Percentiles rank a stretch among this genome's conserved stretches.
Conservation (phyloP, 2,329 filamentous ascomycete species). For the Helotiales sp. region DNA sequence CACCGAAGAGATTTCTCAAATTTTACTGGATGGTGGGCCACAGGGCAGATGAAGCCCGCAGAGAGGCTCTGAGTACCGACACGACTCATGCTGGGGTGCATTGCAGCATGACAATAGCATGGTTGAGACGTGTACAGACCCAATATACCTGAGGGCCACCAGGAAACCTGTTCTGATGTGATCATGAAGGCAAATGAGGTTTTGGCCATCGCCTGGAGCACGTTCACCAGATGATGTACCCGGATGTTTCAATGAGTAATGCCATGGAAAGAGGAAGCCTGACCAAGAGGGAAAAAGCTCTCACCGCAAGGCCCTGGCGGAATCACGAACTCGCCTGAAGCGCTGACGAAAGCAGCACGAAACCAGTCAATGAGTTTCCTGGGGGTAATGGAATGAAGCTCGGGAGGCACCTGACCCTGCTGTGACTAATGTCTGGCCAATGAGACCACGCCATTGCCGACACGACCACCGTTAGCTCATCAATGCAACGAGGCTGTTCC, state of each 20-base stretch:
- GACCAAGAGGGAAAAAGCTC: slow-evolving; percentile 4
- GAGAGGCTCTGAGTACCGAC: neutral
- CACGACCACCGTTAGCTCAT: neutral
- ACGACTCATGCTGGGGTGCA: neutral
- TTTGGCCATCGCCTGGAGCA: slow-evolving; percentile 21
- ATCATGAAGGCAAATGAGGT: slow-evolving; percentile 19
- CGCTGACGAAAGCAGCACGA: slow-evolving; percentile 16
- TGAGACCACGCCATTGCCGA: neutral
- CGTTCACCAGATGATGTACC: slow-evolving; percentile 18
- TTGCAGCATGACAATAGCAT: neutral
- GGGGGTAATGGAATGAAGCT: slow-evolving; percentile 19
- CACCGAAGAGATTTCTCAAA: slow-evolving; percentile 5
- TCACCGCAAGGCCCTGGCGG: slow-evolving; percentile 6
- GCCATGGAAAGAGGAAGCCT: slow-evolving; percentile 4
- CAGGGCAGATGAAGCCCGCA: neutral
- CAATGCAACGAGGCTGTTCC: neutral
- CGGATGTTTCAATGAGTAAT: slow-evolving; percentile 10
- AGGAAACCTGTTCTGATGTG: neutral
- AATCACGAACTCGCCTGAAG: slow-evolving; percentile 11
- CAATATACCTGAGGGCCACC: neutral
- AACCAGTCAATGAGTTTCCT: slow-evolving; percentile 21
- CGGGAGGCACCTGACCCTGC: neutral
- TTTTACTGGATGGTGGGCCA: slow-evolving; percentile 18
- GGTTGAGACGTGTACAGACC: neutral
- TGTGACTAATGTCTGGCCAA: neutral